Evolutionary conservation across 2,329 filamentous ascomycete species (phyloP).

Genomic region (Xylariomycetidae sp.): DNA sequence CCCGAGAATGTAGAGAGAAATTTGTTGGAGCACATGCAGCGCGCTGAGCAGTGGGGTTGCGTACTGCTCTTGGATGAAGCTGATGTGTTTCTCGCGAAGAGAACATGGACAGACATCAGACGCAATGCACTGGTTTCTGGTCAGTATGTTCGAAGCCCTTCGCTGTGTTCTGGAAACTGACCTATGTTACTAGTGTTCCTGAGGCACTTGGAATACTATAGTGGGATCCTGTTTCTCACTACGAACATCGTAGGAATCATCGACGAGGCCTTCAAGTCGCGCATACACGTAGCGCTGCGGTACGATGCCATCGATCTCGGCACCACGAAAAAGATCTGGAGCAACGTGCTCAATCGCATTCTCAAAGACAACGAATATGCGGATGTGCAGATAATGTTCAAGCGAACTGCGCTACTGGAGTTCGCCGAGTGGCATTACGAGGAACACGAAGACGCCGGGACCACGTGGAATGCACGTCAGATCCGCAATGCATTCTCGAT

Average conservation of each 20-base stretch:
- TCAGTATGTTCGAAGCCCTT: slow-evolving; percentile 1
- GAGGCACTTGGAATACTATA: slow-evolving; percentile 28
- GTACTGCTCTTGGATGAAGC: slow-evolving; percentile 4
- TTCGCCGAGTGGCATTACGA: slow-evolving; percentile 13
- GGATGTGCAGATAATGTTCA: slow-evolving; percentile 10
- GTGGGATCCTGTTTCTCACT: slow-evolving; percentile 34
- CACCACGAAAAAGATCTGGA: slow-evolving; percentile 12
- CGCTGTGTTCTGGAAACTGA: no score
- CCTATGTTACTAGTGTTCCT: slow-evolving; percentile 4
- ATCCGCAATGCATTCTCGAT: slow-evolving; percentile 17
- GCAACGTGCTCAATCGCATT: slow-evolving; percentile 11
- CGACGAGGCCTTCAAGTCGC: slow-evolving; percentile 35
- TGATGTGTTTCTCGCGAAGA: slow-evolving; percentile 1
- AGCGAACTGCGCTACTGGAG: slow-evolving; percentile 7
- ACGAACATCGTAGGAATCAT: slow-evolving; percentile 36
- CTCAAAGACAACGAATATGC: slow-evolving; percentile 7
- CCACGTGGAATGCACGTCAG: slow-evolving; percentile 16
- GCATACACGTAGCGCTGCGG: slow-evolving; percentile 31
- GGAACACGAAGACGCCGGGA: slow-evolving; percentile 1
- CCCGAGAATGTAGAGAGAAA: slow-evolving; percentile 1
- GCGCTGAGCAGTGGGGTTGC: no score
- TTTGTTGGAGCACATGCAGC: neutral
- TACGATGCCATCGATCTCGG: slow-evolving; percentile 17
- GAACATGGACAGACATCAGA: slow-evolving; percentile 2
- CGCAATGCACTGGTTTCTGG: slow-evolving; percentile 5